Conservation (phyloP, 257 asterid genomes). For the Cruciata laevipes region DNA sequence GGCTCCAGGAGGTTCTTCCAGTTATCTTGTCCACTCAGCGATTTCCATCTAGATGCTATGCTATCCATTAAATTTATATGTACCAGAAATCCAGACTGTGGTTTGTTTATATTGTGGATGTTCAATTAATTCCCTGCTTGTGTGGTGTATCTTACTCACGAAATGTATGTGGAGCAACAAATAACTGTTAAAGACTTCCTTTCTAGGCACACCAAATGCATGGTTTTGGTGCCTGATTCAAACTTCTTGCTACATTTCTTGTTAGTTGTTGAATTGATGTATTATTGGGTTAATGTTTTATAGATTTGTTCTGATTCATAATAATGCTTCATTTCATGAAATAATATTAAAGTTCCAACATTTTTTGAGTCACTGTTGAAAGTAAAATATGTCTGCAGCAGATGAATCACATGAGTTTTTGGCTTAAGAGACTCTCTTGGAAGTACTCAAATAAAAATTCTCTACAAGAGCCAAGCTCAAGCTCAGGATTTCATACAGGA, state of each 20-base stretch:
- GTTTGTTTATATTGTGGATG: neutral
- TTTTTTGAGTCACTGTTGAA: too few species aligned
- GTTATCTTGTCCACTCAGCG: slow-evolving; percentile 37
- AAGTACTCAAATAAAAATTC: too few species aligned
- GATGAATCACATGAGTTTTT: too few species aligned
- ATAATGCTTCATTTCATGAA: too few species aligned
- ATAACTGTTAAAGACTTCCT: neutral
- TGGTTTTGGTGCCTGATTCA: neutral
- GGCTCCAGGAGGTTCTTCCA: slow-evolving; percentile 50
- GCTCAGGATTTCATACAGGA: too few species aligned
- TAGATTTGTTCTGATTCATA: too few species aligned
- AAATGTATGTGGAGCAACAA: slow-evolving; percentile 4
- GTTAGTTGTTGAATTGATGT: neutral
- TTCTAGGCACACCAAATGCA: neutral
- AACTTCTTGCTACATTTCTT: neutral
- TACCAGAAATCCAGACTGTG: neutral
- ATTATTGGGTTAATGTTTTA: too few species aligned
- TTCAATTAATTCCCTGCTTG: neutral
- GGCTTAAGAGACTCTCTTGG: too few species aligned
- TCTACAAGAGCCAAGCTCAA: too few species aligned
- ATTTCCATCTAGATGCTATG: slow-evolving; percentile 42
- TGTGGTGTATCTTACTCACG: neutral
- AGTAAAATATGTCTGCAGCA: too few species aligned
- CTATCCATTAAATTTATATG: slow-evolving; percentile 7
- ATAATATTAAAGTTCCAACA: too few species aligned